phyloP scores from a whole-genome alignment of 1,139 yeast genomes.

The Geotrichum carabidarum region DNA sequence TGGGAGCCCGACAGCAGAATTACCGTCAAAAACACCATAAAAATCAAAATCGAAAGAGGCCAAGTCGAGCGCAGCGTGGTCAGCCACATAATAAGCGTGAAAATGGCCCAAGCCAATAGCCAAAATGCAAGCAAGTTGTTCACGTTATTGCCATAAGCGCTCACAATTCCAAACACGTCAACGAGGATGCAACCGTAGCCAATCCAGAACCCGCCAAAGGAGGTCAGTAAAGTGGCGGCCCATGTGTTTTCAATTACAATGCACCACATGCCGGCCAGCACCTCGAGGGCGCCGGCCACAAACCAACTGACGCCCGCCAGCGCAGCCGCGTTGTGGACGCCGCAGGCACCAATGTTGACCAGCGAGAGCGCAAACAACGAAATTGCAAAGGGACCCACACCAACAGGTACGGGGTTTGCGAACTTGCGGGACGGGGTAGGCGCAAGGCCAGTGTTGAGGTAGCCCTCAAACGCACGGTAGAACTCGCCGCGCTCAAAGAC shows the following conservation, averaged over 20 bases:
- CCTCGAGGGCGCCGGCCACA: slow-evolving; percentile 74
- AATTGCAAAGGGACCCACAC: slow-evolving; percentile 75
- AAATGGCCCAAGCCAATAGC: slow-evolving; percentile 72
- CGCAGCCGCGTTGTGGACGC: slow-evolving; percentile 47
- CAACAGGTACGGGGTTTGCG: slow-evolving; percentile 87
- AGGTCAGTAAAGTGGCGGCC: slow-evolving; percentile 75
- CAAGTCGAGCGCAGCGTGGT: slow-evolving; percentile 76
- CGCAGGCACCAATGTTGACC: slow-evolving; percentile 58
- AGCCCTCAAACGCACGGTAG: slow-evolving; percentile 66
- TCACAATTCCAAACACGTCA: slow-evolving; percentile 65
- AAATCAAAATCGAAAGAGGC: slow-evolving; percentile 64
- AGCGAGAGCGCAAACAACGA: slow-evolving; percentile 78
- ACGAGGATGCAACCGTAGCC: slow-evolving; percentile 66
- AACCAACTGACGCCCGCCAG: slow-evolving; percentile 68
- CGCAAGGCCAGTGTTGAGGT: slow-evolving; percentile 56
- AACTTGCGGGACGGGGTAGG: slow-evolving; percentile 66
- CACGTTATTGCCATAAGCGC: slow-evolving; percentile 47
- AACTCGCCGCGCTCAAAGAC: slow-evolving; percentile 60
- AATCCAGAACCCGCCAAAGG: slow-evolving; percentile 89
- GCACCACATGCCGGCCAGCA: slow-evolving; percentile 71
- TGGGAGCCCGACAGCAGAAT: slow-evolving; percentile 61
- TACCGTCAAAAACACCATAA: slow-evolving; percentile 62
- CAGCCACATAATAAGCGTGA: slow-evolving; percentile 61
- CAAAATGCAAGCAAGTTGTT: slow-evolving; percentile 65
- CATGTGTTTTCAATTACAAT: slow-evolving; percentile 64